These are phyloP conservation scores for Globisporangium ultimum DNA, from an alignment of 352 stramenopile species.

Conservation along the genomic window DNA sequence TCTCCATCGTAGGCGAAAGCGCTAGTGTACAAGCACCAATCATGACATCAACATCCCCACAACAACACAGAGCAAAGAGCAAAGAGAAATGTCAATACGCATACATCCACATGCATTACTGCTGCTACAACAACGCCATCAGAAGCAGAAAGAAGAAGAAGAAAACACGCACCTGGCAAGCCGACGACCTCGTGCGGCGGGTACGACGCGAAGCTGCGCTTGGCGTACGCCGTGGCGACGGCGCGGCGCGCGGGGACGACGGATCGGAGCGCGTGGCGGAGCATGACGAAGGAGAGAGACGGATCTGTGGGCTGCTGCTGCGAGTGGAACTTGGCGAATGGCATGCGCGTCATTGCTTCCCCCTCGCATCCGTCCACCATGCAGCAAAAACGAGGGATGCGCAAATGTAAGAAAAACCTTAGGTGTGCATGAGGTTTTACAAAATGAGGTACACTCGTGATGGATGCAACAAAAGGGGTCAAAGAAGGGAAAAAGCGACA, in stretches of 20 bases:
- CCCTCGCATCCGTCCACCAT: slow-evolving; percentile 11
- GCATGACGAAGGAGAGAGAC: slow-evolving; percentile 26
- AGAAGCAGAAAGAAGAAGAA: not conserved
- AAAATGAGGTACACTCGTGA: not conserved
- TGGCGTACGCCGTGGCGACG: slow-evolving; percentile 20
- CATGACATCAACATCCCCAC: not conserved
- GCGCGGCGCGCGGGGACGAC: slow-evolving; percentile 37
- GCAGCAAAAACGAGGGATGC: slow-evolving; percentile 17
- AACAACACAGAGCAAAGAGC: not conserved
- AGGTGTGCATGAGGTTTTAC: not conserved
- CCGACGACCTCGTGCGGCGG: slow-evolving; percentile 76
- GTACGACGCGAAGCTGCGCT: slow-evolving; percentile 67
- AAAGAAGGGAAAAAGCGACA: not conserved
- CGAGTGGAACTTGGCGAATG: not conserved
- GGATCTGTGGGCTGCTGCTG: not conserved
- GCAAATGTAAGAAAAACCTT: not conserved
- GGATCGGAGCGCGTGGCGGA: slow-evolving; percentile 57
- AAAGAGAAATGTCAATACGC: not conserved
- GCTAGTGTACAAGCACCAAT: slow-evolving; percentile 28
- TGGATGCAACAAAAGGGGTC: not conserved
- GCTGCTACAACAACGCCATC: not conserved
- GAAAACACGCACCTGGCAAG: slow-evolving; percentile 37
- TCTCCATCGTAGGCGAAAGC: slow-evolving; percentile 97
- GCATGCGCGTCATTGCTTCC: slow-evolving; percentile 3
- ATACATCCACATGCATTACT: not conserved